Evolutionary conservation across 768 basidiomycete species (phyloP), one percentile per base, ranked within the genome.

Genomic region (Auricularia sp.): DNA sequence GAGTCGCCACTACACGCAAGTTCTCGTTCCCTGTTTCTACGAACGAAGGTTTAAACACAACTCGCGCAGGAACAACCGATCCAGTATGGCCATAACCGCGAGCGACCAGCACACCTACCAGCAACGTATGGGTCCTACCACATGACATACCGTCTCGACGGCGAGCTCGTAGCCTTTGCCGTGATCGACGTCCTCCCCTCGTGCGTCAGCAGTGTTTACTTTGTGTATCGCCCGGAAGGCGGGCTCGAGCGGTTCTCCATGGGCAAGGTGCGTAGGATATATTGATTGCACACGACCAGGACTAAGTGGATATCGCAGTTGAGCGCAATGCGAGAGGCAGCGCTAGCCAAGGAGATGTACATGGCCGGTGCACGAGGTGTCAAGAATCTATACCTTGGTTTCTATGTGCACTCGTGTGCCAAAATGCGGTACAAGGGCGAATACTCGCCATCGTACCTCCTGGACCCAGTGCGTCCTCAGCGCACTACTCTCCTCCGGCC

Each of bases 361-460:
- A 79, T 82, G 47, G 86, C 86, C 16, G 95, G 94, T 2, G 78
- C 82, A 21, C 72, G 78, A 1, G 79, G 76, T 0, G 82, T 94
- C 84, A 73, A 77, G 10, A 87, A 81, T 66, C 76, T 95, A 29
- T 97, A 97, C 72, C 90, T 99, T 88, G 97, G 95, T 6, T 98
- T 85, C 74, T 98, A 98, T 74, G 89, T 98, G 45, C 83, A 97
- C 69, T 85, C 90, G 2, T 98, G 95, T 71, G 83, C 78, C 62
- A 99, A 99, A 75, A 98, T 98, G 97, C 81, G 81, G 64, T 98
- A 99, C 76, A 99, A 99, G 71, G 94, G 87, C 35, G 94, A 97
- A 64, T 99, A 95, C 69, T 73, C 80, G 0, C 96, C 96, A 0
- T 97, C 95, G 2, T 92, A 84, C 68, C 81, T 98, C 21, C 82